Base-by-base conservation (phyloP, 2,329 filamentous ascomycete species). In the Colletotrichum tofieldiae region DNA sequence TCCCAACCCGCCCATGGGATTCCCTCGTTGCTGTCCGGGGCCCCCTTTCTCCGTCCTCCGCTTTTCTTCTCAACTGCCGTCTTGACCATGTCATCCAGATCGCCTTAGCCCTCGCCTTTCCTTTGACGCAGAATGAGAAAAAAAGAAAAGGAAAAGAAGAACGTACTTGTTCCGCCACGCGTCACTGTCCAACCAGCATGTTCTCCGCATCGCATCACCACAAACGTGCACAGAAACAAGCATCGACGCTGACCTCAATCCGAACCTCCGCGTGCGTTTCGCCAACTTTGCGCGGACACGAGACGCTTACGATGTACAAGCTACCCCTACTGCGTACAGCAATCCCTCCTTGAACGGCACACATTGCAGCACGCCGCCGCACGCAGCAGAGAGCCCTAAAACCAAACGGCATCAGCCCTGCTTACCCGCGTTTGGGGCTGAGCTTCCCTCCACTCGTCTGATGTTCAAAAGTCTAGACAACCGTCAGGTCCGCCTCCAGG, bases 391-490 rank as follows among this genome's bases (percentile, higher is more conserved):
- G 41, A 45, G 45, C 9, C 56, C 26, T 29, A n/a, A 47, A 6
- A 35, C 43, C 62, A 35, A 52, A 43, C n/a, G 55, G 71, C 56
- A 67, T 63, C 37, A 61, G 61, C 71, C 71, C 56, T 73, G 60
- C 49, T 58, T 12, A n/a, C 35, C 43, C 55, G 43, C 58, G 71
- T 73, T 71, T 73, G 71, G 67, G 71, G 71, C 67, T 71, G 67
- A 73, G 71, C 61, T 43, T 47, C 41, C 54, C 54, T 67, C 59
- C 69, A 59, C 69, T 60, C 62, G 45, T 64, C 65, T 43, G 69
- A 64, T 56, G 56, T 64, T 37, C 29, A 23, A 60, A 45, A 58
- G 69, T 69, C 45, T n/a, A 64, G 69, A 72, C 69, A 47, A 35
- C 37, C 47, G 16, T n/a, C 14, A n/a, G 23, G 41, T 26, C 65